Evolutionary conservation across 345 rosid species (phyloP).

Genomic region (Diplotaxis tenuifolia): DNA sequence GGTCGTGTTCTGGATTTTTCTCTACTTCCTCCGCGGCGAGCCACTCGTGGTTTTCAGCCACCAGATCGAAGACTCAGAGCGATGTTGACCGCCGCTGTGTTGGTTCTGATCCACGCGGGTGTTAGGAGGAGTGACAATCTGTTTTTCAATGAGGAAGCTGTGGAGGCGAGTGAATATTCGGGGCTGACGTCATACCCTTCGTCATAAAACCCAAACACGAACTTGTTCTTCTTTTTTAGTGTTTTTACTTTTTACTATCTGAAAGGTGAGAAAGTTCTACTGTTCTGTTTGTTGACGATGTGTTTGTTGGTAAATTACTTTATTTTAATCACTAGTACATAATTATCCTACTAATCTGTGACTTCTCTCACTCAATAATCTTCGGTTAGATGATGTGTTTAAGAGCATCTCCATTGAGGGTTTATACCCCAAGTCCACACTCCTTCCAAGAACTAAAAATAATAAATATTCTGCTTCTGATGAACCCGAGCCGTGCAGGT

Average conservation of each 20-base stretch:
- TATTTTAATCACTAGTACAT: not conserved
- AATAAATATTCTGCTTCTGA: no score
- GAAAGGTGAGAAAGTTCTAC: not conserved
- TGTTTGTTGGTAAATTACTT: not conserved
- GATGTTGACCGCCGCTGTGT: conserved; percentile 45
- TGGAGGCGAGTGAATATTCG: conserved; percentile 33
- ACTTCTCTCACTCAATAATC: conserved; percentile 49
- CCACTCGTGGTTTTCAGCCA: conserved; percentile 51
- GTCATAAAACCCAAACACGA: not conserved
- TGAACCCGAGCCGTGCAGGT: no score
- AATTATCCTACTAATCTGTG: not conserved
- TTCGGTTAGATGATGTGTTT: conserved; percentile 30
- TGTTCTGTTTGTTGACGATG: not conserved
- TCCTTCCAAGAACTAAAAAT: no score
- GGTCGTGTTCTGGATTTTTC: conserved; percentile 66
- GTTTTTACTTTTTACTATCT: not conserved
- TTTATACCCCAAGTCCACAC: no score
- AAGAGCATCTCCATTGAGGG: no score
- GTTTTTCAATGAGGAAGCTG: conserved; percentile 58
- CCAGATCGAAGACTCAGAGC: conserved; percentile 62
- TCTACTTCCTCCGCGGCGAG: conserved; percentile 79
- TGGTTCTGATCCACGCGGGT: conserved; percentile 57
- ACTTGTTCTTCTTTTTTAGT: not conserved
- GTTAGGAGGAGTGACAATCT: conserved; percentile 65
- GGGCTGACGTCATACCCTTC: conserved; percentile 40